Conservation (phyloP, 2,329 filamentous ascomycete genomes). For the Ceratocystiopsis sp. region DNA sequence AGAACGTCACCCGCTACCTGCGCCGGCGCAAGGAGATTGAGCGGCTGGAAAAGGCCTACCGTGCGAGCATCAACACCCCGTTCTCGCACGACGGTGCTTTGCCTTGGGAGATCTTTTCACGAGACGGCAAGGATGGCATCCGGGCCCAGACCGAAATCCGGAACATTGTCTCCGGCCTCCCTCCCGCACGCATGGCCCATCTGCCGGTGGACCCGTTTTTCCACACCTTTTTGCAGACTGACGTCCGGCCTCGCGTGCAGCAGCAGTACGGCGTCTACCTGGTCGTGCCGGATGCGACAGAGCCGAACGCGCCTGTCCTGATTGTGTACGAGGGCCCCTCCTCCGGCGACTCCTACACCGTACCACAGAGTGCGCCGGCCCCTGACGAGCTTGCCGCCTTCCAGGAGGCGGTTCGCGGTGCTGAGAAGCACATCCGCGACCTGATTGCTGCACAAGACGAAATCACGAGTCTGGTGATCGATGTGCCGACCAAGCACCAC, state of each 20-base stretch:
- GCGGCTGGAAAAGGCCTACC: slow-evolving; percentile 62
- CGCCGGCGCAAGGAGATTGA: slow-evolving; percentile 67
- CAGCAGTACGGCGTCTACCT: slow-evolving; percentile 56
- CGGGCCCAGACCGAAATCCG: slow-evolving; percentile 61
- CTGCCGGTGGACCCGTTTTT: slow-evolving; percentile 63
- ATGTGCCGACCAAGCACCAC: slow-evolving; percentile 46
- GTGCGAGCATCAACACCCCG: slow-evolving; percentile 76
- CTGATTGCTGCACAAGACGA: slow-evolving; percentile 42
- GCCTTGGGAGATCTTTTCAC: slow-evolving; percentile 77
- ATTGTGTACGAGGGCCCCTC: slow-evolving; percentile 55
- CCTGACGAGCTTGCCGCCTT: slow-evolving; percentile 34
- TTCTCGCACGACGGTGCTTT: slow-evolving; percentile 50
- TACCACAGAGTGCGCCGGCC: slow-evolving; percentile 33
- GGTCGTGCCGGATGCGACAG: slow-evolving; percentile 48
- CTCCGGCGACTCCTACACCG: slow-evolving; percentile 28
- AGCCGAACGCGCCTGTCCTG: slow-evolving; percentile 44
- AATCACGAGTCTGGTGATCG: slow-evolving; percentile 31
- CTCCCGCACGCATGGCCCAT: slow-evolving; percentile 51
- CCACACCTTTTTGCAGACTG: slow-evolving; percentile 51
- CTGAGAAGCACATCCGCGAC: slow-evolving; percentile 37
- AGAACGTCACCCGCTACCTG: slow-evolving; percentile 76
- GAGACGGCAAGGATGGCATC: slow-evolving; percentile 68
- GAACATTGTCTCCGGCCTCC: slow-evolving; percentile 55
- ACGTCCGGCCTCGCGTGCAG: slow-evolving; percentile 46
- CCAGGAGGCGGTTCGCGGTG: slow-evolving; percentile 36